These are phyloP conservation scores for Lonicera japonica DNA, from an alignment of 129 eudicot genomes.

Conservation along the genomic window DNA sequence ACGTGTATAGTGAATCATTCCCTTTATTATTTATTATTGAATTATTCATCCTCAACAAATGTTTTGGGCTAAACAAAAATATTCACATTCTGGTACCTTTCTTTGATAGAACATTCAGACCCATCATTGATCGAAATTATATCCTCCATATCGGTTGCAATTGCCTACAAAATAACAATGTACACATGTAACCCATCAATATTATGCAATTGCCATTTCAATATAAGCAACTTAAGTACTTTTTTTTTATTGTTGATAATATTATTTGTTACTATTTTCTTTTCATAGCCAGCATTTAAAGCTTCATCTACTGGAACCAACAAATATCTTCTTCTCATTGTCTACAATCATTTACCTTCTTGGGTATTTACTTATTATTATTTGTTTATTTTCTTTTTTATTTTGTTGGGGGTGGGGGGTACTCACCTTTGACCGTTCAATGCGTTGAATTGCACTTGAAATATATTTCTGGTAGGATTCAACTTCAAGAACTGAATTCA, in stretches of 20 bases:
- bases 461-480: conserved; percentile 20
- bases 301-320: too few relatives aligned
- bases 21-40: too few relatives aligned
- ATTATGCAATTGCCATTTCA: too few relatives aligned
- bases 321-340: not conserved
- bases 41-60: too few relatives aligned
- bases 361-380: too few relatives aligned
- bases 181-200: not conserved
- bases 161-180: not conserved
- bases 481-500: conserved; percentile 26
- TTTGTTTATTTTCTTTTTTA: too few relatives aligned
- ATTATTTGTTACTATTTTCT: too few relatives aligned
- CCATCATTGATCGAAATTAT: conserved; percentile 2
- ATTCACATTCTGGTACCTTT: conserved; percentile 9
- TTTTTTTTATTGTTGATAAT: too few relatives aligned
- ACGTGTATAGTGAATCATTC: too few relatives aligned
- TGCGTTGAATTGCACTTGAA: conserved; percentile 20
- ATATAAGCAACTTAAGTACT: too few relatives aligned
- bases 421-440: conserved; percentile 23
- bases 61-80: too few relatives aligned
- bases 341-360: conserved; percentile 8
- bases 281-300: too few relatives aligned
- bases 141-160: conserved; percentile 1
- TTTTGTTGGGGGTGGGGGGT: not conserved
- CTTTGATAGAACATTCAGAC: conserved; percentile 5